A percentile compares a stretch with the other conserved stretches of the same genome.
Conservation (phyloP, 306 rosid species). For the Ammopiptanthus mongolicus region DNA sequence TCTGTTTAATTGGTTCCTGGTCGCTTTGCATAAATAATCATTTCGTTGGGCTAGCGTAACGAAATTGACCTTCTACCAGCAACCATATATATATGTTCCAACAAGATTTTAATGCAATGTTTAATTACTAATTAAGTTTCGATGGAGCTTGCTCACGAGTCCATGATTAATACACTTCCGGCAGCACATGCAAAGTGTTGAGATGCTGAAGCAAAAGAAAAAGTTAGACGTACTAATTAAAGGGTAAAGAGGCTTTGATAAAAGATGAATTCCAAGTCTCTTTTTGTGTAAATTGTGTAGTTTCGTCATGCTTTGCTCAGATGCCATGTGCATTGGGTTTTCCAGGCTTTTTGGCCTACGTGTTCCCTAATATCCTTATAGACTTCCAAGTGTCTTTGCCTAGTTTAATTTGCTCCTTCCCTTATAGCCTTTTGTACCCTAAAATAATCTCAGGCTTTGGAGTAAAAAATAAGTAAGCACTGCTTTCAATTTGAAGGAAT, state of each 20-base stretch:
- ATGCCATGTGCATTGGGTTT: neutral
- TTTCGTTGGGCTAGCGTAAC: neutral
- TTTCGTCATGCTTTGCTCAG: neutral
- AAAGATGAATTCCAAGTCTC: neutral
- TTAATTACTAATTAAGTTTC: neutral
- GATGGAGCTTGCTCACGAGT: neutral
- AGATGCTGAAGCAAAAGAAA: neutral
- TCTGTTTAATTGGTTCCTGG: neutral
- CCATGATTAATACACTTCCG: neutral
- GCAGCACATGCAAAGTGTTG: conserved; percentile 20
- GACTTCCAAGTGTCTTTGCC: neutral
- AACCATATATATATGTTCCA: neutral
- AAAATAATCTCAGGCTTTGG: neutral
- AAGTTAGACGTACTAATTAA: neutral
- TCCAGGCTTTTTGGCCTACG: neutral
- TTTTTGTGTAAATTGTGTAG: neutral
- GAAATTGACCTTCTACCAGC: neutral
- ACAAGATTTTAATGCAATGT: neutral
- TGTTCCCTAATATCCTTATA: neutral
- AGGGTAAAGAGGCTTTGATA: neutral
- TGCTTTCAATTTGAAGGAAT: neutral
- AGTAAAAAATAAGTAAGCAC: conserved; percentile 16
- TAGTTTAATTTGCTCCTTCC: neutral
- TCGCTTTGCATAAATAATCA: neutral
- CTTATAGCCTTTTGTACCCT: neutral